Evolutionary conservation across 345 rosid genomes (phyloP).

Genomic region (Hypericum perforatum): DNA sequence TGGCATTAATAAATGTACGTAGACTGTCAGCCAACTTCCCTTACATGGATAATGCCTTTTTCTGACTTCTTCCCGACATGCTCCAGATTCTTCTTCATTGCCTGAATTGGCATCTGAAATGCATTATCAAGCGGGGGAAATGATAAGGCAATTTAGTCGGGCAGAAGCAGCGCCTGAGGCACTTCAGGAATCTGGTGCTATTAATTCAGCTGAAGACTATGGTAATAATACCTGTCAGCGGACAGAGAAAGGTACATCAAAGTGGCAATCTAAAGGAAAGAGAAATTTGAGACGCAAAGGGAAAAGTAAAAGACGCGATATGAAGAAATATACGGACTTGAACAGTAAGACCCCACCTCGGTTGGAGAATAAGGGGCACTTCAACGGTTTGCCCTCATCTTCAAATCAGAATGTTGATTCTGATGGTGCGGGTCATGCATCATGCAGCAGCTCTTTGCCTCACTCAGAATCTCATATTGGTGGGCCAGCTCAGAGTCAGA

Average conservation of each 20-base stretch:
- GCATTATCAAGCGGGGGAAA: conserved; percentile 27
- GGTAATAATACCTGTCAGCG: conserved; percentile 33
- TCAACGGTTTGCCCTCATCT: conserved; percentile 27
- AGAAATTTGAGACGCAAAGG: conserved; percentile 73
- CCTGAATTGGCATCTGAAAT: conserved; percentile 26
- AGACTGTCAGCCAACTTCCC: neutral
- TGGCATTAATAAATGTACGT: neutral
- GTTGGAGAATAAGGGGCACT: conserved; percentile 20
- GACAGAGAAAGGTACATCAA: conserved; percentile 58
- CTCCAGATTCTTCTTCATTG: conserved; percentile 40
- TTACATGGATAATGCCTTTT: neutral
- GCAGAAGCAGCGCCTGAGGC: conserved; percentile 34
- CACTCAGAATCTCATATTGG: conserved; percentile 19
- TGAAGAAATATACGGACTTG: conserved; percentile 34
- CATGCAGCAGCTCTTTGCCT: conserved; percentile 25
- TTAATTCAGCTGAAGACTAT: conserved; percentile 23
- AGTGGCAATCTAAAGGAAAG: conserved; percentile 93
- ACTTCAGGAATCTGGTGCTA: conserved; percentile 34
- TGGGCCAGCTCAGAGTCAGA: conserved; percentile 49
- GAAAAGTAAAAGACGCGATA: conserved; percentile 51
- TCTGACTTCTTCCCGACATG: conserved; percentile 11
- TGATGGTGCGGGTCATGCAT: conserved; percentile 12
- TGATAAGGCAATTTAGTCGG: conserved; percentile 36
- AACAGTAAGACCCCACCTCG: conserved; percentile 33
- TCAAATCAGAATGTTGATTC: conserved; percentile 29